These are phyloP conservation scores for Prunus davidiana DNA, from an alignment of 306 rosid genomes.

Conservation along the genomic window DNA sequence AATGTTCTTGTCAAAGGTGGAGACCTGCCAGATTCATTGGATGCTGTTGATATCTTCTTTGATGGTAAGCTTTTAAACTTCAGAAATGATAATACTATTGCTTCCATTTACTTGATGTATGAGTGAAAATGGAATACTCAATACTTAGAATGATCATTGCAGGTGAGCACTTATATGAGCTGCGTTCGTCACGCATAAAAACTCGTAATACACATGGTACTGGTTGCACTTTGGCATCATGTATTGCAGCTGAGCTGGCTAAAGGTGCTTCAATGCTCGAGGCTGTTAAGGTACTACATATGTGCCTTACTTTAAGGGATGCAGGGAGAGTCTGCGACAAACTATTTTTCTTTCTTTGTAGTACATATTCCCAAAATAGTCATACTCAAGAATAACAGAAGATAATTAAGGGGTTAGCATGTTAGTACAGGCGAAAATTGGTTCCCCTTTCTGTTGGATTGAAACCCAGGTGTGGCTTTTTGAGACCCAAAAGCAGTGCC, in stretches of 20 bases:
- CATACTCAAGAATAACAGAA: not conserved
- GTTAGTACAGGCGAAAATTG: not conserved
- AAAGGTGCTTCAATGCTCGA: conserved; percentile 79
- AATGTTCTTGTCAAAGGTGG: conserved; percentile 96
- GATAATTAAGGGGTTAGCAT: not conserved
- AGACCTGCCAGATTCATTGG: conserved; percentile 76
- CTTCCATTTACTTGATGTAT: not conserved
- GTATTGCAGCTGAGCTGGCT: conserved; percentile 93
- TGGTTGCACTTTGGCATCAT: conserved; percentile 94
- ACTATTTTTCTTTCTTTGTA: not conserved
- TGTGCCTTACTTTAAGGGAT: not conserved
- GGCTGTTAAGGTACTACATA: conserved; percentile 60
- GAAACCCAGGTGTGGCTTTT: not conserved
- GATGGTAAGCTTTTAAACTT: conserved; percentile 53
- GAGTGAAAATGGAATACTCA: conserved; percentile 17
- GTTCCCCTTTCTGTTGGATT: not conserved
- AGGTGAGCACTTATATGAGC: conserved; percentile 72
- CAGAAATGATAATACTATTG: not conserved
- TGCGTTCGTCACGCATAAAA: conserved; percentile 54
- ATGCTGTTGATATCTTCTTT: conserved; percentile 80
- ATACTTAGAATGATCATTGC: conserved; percentile 34
- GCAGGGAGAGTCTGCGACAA: not conserved
- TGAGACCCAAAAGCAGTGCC: not conserved
- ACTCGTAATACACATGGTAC: conserved; percentile 89
- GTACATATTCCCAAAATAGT: not conserved